Evolutionary conservation across 306 rosid genomes (phyloP), one percentile per base, ranked within the genome.

Genomic region (Casuarina cunninghamiana): DNA sequence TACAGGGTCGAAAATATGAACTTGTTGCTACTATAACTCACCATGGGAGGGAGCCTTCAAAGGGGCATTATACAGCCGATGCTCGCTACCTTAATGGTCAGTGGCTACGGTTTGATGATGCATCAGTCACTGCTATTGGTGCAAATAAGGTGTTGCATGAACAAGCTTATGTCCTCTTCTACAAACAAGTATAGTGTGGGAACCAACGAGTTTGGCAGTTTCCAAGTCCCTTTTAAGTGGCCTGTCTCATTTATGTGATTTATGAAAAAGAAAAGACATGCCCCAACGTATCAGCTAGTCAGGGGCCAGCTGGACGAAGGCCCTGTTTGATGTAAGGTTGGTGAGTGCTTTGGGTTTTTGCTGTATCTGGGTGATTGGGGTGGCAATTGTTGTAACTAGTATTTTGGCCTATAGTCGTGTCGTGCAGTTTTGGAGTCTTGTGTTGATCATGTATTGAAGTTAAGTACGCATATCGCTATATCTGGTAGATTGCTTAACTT

Each of bases 1-100:
- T 83, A 63, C 79, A 95, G 99, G 91, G 99, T 57, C 93, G 98
- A 63, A 95, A 77, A 82, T 95, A 91, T 53, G 91, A 93, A 82
- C 97, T 95, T 51, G 97, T 93, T 76, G 90, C 97, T 57, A 95
- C 99, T 76, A 86, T 95, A 71, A 93, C 98, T 82, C 99, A 95
- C 87, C 97, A 93, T 66, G 99, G 99, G 57, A 78, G 90, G 83
- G 99, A 93, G 74, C 89, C 97, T 43, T 95, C 97, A 19, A 93
- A 95, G 84, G 99, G 99, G 41, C 98, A 93, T 81, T 95, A 95
- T 85, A 95, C 97, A 11, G 97, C 99, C 2, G 97, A 95, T 90
- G 94, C 93, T 41, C 88, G 81, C 74, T 83, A 84, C 81, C 79
- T 84, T 2, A 83, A 83, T 39, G 84, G 92, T 76, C 90, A 77